Percentiles rank a stretch among this genome's conserved stretches.
phyloP scores from a whole-genome alignment of 2,329 filamentous ascomycete species.

The Ceratocystis huliohia region DNA sequence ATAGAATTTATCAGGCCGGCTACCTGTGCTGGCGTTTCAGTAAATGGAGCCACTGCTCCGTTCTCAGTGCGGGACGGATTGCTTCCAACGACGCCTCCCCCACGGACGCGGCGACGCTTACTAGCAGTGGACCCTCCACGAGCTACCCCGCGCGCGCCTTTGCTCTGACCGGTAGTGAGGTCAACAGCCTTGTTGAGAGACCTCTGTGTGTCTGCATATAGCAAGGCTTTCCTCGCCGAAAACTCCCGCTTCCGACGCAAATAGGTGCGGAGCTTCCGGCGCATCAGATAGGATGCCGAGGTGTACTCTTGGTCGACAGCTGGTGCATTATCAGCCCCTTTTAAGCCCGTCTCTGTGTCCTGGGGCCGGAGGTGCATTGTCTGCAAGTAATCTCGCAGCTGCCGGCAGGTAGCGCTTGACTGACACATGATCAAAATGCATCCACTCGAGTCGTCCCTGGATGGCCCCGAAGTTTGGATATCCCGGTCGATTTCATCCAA shows the following conservation, averaged over 20 bases:
- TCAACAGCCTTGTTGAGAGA: conserved; percentile 56
- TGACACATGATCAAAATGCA: conserved; percentile 92
- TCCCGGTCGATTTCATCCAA: conserved; percentile 88
- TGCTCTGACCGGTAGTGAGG: conserved; percentile 27
- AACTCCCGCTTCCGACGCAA: conserved; percentile 85
- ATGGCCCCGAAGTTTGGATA: conserved; percentile 65
- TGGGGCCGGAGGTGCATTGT: conserved; percentile 66
- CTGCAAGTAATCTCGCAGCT: conserved; percentile 81
- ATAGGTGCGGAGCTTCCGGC: conserved; percentile 73
- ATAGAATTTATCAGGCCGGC: neutral
- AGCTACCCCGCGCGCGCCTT: conserved; percentile 39
- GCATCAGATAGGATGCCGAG: conserved; percentile 80
- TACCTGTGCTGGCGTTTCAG: conserved; percentile 5
- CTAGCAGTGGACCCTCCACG: conserved; percentile 39
- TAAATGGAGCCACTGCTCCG: neutral
- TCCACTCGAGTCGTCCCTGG: conserved; percentile 76
- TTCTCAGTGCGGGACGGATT: conserved; percentile 47
- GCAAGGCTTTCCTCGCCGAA: conserved; percentile 63
- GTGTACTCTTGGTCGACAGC: conserved; percentile 38
- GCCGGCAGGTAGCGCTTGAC: conserved; percentile 71
- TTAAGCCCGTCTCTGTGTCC: conserved; percentile 32
- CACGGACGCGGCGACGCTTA: conserved; percentile 73
- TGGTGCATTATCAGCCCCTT: conserved; percentile 16
- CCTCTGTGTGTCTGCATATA: conserved; percentile 71
- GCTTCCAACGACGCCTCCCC: conserved; percentile 50